These are phyloP conservation scores for Lasiodiplodia hormozganensis DNA, from an alignment of 2,329 filamentous ascomycete genomes.

Conservation along the genomic window DNA sequence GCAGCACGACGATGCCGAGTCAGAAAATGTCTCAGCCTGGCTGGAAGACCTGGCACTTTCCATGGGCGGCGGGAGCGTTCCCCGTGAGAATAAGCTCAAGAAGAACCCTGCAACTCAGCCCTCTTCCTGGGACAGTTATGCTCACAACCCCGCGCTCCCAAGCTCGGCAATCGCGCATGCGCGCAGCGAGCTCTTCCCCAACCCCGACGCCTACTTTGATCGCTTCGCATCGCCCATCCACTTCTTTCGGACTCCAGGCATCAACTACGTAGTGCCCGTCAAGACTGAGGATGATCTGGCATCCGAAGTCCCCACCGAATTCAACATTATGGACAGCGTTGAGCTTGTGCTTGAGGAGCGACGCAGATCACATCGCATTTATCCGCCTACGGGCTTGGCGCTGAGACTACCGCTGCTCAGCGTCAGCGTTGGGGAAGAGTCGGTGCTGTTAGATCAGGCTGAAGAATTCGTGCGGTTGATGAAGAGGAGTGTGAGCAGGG, in stretches of 20 bases:
- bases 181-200: conserved; percentile 50
- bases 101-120: conserved; percentile 74
- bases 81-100: conserved; percentile 70
- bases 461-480: conserved; percentile 50
- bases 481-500: conserved; percentile 39
- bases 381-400: conserved; percentile 49
- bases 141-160: conserved; percentile 39
- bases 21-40: conserved; percentile 19
- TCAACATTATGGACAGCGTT: background rate
- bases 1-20: conserved; percentile 24
- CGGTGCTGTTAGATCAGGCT: conserved; percentile 49
- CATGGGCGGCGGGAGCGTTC: conserved; percentile 76
- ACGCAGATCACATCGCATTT: conserved; percentile 40
- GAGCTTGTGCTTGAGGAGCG: conserved; percentile 42
- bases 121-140: conserved; percentile 39
- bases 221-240: conserved; percentile 58
- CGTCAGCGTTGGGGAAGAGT: conserved; percentile 48
- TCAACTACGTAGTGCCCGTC: conserved; percentile 36
- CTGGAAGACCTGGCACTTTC: conserved; percentile 36
- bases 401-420: conserved; percentile 51
- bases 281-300: conserved; percentile 40
- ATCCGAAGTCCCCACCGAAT: conserved; percentile 30
- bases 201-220: conserved; percentile 54
- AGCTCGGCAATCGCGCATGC: conserved; percentile 40
- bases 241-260: conserved; percentile 51